Evolutionary conservation across 2,329 filamentous ascomycete species (phyloP), one percentile per base, ranked within the genome.

Genomic region (Diaporthe ampelina): DNA sequence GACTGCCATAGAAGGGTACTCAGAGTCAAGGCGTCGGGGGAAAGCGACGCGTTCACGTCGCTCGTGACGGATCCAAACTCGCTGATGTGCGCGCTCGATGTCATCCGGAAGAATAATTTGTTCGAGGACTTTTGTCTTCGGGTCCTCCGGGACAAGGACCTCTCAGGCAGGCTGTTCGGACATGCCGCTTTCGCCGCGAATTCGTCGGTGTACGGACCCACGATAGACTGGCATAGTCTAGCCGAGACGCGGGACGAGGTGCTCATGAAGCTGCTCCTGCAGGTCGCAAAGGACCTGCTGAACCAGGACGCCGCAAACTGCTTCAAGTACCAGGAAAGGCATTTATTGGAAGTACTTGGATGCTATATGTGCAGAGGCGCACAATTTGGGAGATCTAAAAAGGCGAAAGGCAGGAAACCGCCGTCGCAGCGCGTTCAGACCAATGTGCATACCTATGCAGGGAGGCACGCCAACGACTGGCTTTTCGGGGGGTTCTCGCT

Each of bases 311-410:
- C 76, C 21, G 73, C 61, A 35, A 74, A 35, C 10, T 76, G 73
- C 40, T 75, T 78, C 67, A 57, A 65, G 50, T 75, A 77, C 56
- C 76, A 77, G 59, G 76, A 78, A 63, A 74, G 76, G 15, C 76
- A 76, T 61, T 67, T 78, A 15, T 69, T 79, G 3, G 76, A 79
- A 29, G 70, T 75, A 3, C 58, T 77, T 6, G 78, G 77, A 7
- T 77, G 76, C 50, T 77, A 77, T 56, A 74, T 77, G 76, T 76
- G 76, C 79, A 15, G 88, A 88, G 74, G 74, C 1, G 74, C 74
- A 13, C 71, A 75, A 29, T 75, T 75, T 35, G 74, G 74, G 10
- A 61, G 67, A 17, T 35, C 45, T 10, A 67, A 65, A 65, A 72
- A 68, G 50, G 52, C 40, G n/a, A 74, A 74, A 40, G 40, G 26